Percentiles rank a stretch among this genome's conserved stretches.
Conservation (phyloP, 805 yeast species). For the Saturnispora saitoi region DNA sequence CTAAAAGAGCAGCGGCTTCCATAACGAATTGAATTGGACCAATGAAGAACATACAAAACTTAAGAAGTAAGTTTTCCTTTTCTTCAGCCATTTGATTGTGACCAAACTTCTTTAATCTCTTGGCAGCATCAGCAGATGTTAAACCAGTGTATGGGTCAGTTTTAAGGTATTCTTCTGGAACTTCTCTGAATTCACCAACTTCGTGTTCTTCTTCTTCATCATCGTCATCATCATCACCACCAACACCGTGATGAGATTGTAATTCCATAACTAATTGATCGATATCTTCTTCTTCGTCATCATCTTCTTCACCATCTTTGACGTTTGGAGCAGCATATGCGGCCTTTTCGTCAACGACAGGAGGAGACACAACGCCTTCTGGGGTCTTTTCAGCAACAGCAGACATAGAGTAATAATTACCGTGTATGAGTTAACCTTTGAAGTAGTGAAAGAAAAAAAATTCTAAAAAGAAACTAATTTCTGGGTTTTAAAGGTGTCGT, state of each 20-base stretch:
- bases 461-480: background rate
- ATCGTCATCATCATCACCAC: slow-evolving; percentile 45
- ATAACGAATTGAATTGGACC: slow-evolving; percentile 96
- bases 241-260: slow-evolving; percentile 53
- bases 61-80: slow-evolving; percentile 65
- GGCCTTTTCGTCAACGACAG: slow-evolving; percentile 38
- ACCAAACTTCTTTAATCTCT: slow-evolving; percentile 87
- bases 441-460: background rate
- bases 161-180: slow-evolving; percentile 78
- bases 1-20: slow-evolving; percentile 94
- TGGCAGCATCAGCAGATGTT: slow-evolving; percentile 63
- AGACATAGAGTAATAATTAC: slow-evolving; percentile 7
- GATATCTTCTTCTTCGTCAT: slow-evolving; percentile 46
- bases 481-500: background rate
- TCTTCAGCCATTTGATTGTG: slow-evolving; percentile 88
- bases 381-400: slow-evolving; percentile 12
- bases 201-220: slow-evolving; percentile 40
- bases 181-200: slow-evolving; percentile 57
- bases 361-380: slow-evolving; percentile 6
- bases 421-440: no score
- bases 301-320: slow-evolving; percentile 24
- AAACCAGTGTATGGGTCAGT: slow-evolving; percentile 77
- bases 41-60: slow-evolving; percentile 78
- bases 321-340: slow-evolving; percentile 48
- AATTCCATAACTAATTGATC: slow-evolving; percentile 71